A percentile compares a stretch with the other conserved stretches of the same genome.
Evolutionary conservation across 192 early-diverging fungal genomes (phyloP).

Genomic region (Rhizophagus sp.): DNA sequence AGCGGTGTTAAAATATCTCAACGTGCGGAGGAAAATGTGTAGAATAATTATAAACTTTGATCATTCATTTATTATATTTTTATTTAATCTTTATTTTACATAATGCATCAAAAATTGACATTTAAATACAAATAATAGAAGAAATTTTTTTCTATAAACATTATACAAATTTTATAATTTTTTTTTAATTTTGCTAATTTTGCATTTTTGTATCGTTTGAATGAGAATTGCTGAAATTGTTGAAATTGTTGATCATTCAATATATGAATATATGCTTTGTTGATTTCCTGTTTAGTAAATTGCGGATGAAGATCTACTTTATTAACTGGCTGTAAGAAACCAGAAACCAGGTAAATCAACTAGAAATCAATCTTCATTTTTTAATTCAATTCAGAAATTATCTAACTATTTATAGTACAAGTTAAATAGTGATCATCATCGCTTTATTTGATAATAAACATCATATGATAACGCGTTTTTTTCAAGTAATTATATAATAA

Average conservation of each 20-base stretch:
- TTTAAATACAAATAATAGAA: background rate
- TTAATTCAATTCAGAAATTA: background rate
- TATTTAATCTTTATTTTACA: background rate
- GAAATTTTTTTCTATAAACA: background rate
- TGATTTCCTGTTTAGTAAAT: background rate
- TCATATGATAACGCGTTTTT: too few species aligned
- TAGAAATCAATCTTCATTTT: too few species aligned
- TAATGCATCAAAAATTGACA: background rate
- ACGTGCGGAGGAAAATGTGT: too few species aligned
- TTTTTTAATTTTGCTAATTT: background rate
- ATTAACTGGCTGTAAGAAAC: too few species aligned
- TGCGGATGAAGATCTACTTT: background rate
- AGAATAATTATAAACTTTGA: background rate
- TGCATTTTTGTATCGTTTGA: background rate
- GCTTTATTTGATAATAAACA: too few species aligned
- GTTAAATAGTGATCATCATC: background rate
- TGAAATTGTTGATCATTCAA: background rate
- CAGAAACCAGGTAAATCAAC: too few species aligned
- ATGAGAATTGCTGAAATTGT: too few species aligned
- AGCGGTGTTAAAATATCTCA: too few species aligned
- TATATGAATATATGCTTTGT: background rate
- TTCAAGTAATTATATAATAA: background rate
- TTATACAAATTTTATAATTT: background rate
- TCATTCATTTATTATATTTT: background rate
- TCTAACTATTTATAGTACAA: background rate